These are phyloP conservation scores for Chenopodium formosanum DNA, from an alignment of 148 eudicot species.

Conservation along the genomic window DNA sequence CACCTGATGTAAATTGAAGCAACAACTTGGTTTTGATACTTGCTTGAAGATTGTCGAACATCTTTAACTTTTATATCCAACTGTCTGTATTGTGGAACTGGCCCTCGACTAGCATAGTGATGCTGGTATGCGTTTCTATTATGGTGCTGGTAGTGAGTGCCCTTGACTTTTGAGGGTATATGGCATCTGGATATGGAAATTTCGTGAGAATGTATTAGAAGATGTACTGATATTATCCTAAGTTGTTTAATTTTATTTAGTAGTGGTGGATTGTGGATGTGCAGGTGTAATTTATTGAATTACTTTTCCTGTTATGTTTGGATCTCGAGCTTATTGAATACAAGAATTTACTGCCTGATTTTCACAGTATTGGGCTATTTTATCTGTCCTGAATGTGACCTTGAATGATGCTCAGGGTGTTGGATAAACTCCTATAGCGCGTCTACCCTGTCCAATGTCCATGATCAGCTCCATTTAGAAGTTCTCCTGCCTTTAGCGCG, in stretches of 20 bases:
- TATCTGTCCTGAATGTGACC: too few relatives aligned
- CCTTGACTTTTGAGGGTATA: neutral
- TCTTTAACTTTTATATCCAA: neutral
- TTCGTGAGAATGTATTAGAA: too few relatives aligned
- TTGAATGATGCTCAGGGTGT: too few relatives aligned
- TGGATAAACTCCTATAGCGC: too few relatives aligned
- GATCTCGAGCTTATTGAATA: too few relatives aligned
- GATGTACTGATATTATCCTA: neutral
- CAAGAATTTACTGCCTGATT: too few relatives aligned
- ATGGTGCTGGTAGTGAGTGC: neutral
- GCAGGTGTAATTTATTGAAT: neutral
- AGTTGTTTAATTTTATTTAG: neutral
- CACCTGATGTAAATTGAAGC: neutral
- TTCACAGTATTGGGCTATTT: too few relatives aligned
- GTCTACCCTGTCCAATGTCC: too few relatives aligned
- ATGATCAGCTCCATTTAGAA: too few relatives aligned
- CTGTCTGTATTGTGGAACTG: neutral
- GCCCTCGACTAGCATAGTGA: neutral
- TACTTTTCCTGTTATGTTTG: too few relatives aligned
- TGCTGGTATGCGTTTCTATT: neutral
- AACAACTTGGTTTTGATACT: neutral
- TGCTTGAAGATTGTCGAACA: conserved; percentile 3
- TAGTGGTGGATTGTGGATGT: neutral
- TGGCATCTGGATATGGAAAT: too few relatives aligned
- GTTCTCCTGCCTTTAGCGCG: too few relatives aligned